These are phyloP conservation scores for Potentilla sterilis DNA, from an alignment of 306 rosid species.

Conservation along the genomic window DNA sequence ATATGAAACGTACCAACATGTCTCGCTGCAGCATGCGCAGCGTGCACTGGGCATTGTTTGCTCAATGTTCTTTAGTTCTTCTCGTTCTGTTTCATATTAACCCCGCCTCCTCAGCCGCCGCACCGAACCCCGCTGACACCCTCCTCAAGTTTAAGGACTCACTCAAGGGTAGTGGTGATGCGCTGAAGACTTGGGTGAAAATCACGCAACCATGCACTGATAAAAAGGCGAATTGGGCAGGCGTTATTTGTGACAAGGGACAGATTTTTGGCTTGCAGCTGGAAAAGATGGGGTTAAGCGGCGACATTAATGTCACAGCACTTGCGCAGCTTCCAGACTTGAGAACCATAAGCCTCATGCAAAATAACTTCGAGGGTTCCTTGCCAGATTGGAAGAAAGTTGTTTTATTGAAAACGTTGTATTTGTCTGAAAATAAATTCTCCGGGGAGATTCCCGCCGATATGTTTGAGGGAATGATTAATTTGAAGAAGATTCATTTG, in stretches of 20 bases:
- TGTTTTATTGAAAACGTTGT: slow-evolving; percentile 42
- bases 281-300: slow-evolving; percentile 61
- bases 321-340: slow-evolving; percentile 43
- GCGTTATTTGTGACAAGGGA: slow-evolving; percentile 48
- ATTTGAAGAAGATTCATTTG: slow-evolving; percentile 68
- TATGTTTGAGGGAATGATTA: slow-evolving; percentile 41
- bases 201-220: slow-evolving; percentile 42
- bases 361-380: slow-evolving; percentile 45
- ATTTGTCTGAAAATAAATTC: slow-evolving; percentile 59
- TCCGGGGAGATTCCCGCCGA: slow-evolving; percentile 49
- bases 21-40: neutral
- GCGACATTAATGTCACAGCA: slow-evolving; percentile 43
- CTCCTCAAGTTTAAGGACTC: slow-evolving; percentile 64
- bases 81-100: neutral
- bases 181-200: slow-evolving; percentile 38
- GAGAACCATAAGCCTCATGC: slow-evolving; percentile 57
- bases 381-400: slow-evolving; percentile 50
- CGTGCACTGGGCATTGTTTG: neutral
- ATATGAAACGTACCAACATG: slow-evolving; percentile 32
- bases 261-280: slow-evolving; percentile 57
- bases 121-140: slow-evolving; percentile 3
- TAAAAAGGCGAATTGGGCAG: slow-evolving; percentile 44
- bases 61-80: neutral
- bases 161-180: slow-evolving; percentile 8
- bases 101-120: slow-evolving; percentile 11